Percentiles rank a stretch among this genome's conserved stretches.
Conservation (phyloP, 306 rosid genomes). For the Rosa chinensis region DNA sequence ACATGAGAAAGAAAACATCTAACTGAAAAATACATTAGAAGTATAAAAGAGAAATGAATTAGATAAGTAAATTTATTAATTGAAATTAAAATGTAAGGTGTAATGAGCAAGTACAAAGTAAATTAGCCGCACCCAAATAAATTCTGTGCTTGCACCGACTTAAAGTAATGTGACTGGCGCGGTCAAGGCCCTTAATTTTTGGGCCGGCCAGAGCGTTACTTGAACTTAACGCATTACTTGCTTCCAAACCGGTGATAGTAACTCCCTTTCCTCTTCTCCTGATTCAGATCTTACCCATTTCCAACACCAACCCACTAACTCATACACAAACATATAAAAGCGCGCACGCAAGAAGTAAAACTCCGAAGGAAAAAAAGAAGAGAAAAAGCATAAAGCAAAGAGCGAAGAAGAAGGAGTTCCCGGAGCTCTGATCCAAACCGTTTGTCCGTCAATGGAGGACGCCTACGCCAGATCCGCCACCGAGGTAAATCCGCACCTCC, state of each 20-base stretch:
- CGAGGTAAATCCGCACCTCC: conserved; percentile 52
- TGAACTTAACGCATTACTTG: not conserved
- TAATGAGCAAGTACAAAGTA: no score
- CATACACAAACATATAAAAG: not conserved
- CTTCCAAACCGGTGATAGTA: not conserved
- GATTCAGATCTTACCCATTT: not conserved
- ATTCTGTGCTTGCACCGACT: not conserved
- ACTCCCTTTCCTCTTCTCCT: not conserved
- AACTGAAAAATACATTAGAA: no score
- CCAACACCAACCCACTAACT: not conserved
- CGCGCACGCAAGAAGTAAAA: no score
- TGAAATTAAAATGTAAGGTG: no score
- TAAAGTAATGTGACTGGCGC: not conserved
- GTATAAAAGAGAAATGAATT: no score
- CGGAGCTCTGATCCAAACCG: conserved; percentile 37
- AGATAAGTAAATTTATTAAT: no score
- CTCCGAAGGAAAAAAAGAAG: not conserved
- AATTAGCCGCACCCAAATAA: no score
- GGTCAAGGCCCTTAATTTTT: not conserved
- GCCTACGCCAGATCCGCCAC: conserved; percentile 86
- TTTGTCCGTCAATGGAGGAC: conserved; percentile 64
- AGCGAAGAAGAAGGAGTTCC: not conserved
- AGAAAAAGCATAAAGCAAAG: no score
- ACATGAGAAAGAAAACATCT: no score
- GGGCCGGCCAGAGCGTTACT: conserved; percentile 14